Evolutionary conservation across 345 rosid species (phyloP), one percentile per base, ranked within the genome.

Genomic region (Odontarrhena argentea): DNA sequence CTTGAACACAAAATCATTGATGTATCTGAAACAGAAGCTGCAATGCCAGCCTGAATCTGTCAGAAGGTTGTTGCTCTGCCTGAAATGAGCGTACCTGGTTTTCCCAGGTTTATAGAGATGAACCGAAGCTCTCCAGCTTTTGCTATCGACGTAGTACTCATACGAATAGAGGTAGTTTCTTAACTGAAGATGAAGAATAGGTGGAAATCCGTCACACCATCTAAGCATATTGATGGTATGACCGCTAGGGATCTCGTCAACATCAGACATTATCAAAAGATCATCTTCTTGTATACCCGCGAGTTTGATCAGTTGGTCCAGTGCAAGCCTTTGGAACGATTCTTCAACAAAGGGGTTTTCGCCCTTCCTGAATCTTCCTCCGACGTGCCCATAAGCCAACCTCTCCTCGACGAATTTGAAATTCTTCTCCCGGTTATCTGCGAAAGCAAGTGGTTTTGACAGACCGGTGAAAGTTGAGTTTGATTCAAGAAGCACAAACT

Each of bases 11-110:
- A 89, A 92, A 38, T 89, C 87, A 24, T 50, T 79, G 37, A 92
- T 83, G 69, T 69, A 59, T 48, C 98, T 85, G 73, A 92, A 92
- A 71, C 98, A 92, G 77, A 92, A 92, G 78, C 98, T 92, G 73
- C 98, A 92, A 69, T 89, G 96, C 98, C 96, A 92, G 11, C 98
- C 98, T 1, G 96, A 63, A 74, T 89, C 96, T 2, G 95, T 51
- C 68, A 92, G 70, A 6, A 92, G 78, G 34, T 71, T 4, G 78
- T 92, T 87, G 1, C 86, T 78, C 73, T 85, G 98, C 4, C 96
- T 84, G 61, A 61, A 89, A 71, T 92, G 98, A 32, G 91, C 91
- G 58, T 87, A 92, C 69, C 84, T 75, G 36, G 96, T 89, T 75
- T 79, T 84, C 18, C 93, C 86, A 2, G 75, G 59, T 76, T 79